phyloP scores from a whole-genome alignment of 768 basidiomycete species.

The Naganishia kalamii region DNA sequence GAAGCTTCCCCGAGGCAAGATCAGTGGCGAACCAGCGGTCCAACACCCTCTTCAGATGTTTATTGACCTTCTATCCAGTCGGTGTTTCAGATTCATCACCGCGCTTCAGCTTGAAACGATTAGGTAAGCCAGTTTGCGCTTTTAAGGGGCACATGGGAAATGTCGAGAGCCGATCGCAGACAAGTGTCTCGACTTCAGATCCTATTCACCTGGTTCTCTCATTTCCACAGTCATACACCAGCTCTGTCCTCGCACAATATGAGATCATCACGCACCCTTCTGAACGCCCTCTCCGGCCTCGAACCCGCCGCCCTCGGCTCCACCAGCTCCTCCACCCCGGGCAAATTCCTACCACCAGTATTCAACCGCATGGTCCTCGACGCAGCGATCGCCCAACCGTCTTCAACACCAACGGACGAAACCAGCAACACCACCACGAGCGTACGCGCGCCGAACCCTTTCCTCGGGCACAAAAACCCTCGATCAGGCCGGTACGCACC shows the following conservation, averaged over 20 bases:
- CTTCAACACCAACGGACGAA: not conserved
- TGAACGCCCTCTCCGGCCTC: not conserved
- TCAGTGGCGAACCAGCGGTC: not conserved
- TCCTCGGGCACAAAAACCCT: conserved; percentile 21
- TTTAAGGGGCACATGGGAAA: not conserved
- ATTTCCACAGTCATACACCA: not conserved
- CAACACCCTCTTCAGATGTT: not conserved
- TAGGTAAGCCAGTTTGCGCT: conserved; percentile 10
- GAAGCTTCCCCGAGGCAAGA: not conserved
- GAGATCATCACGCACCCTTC: not conserved
- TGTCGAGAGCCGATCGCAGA: no score
- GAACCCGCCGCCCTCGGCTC: not conserved
- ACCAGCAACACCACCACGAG: not conserved
- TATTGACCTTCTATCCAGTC: not conserved
- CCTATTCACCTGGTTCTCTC: not conserved
- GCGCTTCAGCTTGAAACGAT: not conserved
- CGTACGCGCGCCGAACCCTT: conserved; percentile 31
- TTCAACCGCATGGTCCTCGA: conserved; percentile 18
- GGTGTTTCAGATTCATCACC: conserved; percentile 12
- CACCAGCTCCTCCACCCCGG: not conserved
- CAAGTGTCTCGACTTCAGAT: not conserved
- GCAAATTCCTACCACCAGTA: conserved; percentile 29
- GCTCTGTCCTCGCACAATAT: not conserved
- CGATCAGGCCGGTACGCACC: conserved; percentile 20
- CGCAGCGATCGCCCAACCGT: conserved; percentile 23